phyloP scores from a whole-genome alignment of 306 rosid genomes.

The Dalbergia cochinchinensis region DNA sequence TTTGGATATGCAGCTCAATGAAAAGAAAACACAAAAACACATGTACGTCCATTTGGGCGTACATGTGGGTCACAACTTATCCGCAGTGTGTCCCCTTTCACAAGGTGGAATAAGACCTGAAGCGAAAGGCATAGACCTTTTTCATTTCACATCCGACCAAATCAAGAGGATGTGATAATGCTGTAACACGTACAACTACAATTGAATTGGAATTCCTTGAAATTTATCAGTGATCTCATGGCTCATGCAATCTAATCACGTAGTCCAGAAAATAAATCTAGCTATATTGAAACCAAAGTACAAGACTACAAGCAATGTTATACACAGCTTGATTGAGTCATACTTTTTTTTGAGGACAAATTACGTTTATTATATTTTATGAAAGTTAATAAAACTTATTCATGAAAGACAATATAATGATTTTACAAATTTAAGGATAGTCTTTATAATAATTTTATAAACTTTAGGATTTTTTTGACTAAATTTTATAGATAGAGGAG shows the following conservation, averaged over 20 bases:
- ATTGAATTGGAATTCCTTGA: background rate
- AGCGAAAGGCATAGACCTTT: background rate
- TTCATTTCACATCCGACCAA: slow-evolving; percentile 6
- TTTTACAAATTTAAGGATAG: too few relatives aligned
- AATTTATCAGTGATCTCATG: background rate
- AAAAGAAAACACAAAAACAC: background rate
- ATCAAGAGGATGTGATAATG: background rate
- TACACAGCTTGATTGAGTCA: too few relatives aligned
- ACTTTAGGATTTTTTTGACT: too few relatives aligned
- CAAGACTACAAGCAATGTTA: too few relatives aligned
- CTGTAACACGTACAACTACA: background rate
- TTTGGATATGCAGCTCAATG: background rate
- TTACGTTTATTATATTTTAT: too few relatives aligned
- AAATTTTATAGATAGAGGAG: too few relatives aligned
- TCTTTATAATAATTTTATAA: too few relatives aligned
- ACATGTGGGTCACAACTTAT: background rate
- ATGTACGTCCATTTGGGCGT: background rate
- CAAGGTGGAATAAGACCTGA: slow-evolving; percentile 31
- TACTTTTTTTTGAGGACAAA: too few relatives aligned
- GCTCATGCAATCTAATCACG: slow-evolving; percentile 34
- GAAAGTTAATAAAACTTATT: too few relatives aligned
- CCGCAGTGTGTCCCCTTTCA: background rate
- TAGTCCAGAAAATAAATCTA: background rate
- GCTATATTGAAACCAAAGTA: too few relatives aligned
- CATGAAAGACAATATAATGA: too few relatives aligned